Percentiles rank a stretch among this genome's conserved stretches.
phyloP scores from a whole-genome alignment of 108 stramenopile genomes.

The Cyclotella cryptica region DNA sequence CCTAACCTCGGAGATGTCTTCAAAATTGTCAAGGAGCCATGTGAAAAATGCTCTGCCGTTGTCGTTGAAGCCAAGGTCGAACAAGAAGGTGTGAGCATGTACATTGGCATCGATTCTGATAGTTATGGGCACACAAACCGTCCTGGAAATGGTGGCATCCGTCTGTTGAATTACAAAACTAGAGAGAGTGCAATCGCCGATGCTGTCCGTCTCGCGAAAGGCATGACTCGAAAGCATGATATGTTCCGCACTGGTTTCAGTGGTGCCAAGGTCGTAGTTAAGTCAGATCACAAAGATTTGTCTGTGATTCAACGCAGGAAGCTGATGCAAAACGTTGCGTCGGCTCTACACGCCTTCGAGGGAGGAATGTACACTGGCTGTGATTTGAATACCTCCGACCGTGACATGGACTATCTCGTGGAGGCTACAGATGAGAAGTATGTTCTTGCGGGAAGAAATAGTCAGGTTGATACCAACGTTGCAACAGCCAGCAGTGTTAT shows the following conservation, averaged over 20 bases:
- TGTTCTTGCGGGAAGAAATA: slow-evolving; percentile 50
- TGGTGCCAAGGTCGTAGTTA: slow-evolving; percentile 53
- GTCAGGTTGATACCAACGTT: slow-evolving; percentile 49
- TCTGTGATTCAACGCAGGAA: slow-evolving; percentile 35
- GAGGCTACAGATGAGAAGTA: slow-evolving; percentile 45
- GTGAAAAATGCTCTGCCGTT: slow-evolving; percentile 15
- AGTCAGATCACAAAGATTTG: slow-evolving; percentile 34
- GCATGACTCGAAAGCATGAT: slow-evolving; percentile 62
- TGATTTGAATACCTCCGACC: slow-evolving; percentile 50
- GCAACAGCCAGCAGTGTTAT: slow-evolving; percentile 49
- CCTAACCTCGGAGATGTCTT: slow-evolving; percentile 11
- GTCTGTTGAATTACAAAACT: slow-evolving; percentile 45
- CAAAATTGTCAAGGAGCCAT: slow-evolving; percentile 23
- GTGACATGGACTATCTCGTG: slow-evolving; percentile 51
- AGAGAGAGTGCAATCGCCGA: slow-evolving; percentile 49
- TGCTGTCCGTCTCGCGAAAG: slow-evolving; percentile 58
- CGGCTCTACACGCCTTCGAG: slow-evolving; percentile 39
- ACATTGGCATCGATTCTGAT: slow-evolving; percentile 49
- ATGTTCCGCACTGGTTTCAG: slow-evolving; percentile 58
- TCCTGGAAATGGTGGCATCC: slow-evolving; percentile 56
- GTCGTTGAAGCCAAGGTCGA: slow-evolving; percentile 50
- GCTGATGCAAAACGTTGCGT: slow-evolving; percentile 52
- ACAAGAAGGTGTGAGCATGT: slow-evolving; percentile 57
- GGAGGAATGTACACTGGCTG: slow-evolving; percentile 53
- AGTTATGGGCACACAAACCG: slow-evolving; percentile 25